Evolutionary conservation across 2,329 filamentous ascomycete species (phyloP).

Genomic region (Plenodomus tracheiphilus): DNA sequence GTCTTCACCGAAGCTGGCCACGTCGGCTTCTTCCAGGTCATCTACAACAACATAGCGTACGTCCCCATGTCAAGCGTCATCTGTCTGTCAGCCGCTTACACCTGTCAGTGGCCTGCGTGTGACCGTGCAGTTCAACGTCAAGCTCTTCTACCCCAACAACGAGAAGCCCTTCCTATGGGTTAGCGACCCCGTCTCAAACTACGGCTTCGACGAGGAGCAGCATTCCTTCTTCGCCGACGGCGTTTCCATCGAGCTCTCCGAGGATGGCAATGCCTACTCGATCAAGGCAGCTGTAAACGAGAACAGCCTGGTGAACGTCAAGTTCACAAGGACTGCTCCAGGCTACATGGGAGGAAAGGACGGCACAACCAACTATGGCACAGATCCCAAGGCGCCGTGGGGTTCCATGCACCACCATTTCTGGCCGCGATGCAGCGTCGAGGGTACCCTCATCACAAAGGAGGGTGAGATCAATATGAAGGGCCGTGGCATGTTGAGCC

Average conservation of each 20-base stretch:
- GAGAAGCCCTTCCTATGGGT: conserved; percentile 80
- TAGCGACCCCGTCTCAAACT: conserved; percentile 75
- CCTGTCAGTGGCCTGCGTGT: conserved; percentile 76
- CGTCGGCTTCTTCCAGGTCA: conserved; percentile 81
- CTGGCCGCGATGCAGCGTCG: conserved; percentile 83
- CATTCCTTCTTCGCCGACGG: conserved; percentile 84
- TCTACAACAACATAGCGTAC: conserved; percentile 95
- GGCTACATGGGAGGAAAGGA: conserved; percentile 85
- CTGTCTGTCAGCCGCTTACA: conserved; percentile 13
- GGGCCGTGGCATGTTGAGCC: conserved; percentile 77
- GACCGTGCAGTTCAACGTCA: conserved; percentile 91
- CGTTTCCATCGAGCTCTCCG: conserved; percentile 81
- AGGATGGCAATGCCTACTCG: conserved; percentile 78
- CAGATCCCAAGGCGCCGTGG: conserved; percentile 85
- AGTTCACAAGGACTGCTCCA: conserved; percentile 72
- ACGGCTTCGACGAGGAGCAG: conserved; percentile 83
- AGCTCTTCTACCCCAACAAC: conserved; percentile 79
- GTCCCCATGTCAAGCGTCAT: conserved; percentile 30
- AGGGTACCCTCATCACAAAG: conserved; percentile 82
- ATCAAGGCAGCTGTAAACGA: conserved; percentile 90
- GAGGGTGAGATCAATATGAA: conserved; percentile 80
- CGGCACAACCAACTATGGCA: conserved; percentile 83
- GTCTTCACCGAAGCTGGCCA: conserved; percentile 77
- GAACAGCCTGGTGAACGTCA: conserved; percentile 81
- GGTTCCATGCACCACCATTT: conserved; percentile 90